Evolutionary conservation across 2,329 filamentous ascomycete species (phyloP), one percentile per base, ranked within the genome.

Genomic region (Fusarium equiseti): DNA sequence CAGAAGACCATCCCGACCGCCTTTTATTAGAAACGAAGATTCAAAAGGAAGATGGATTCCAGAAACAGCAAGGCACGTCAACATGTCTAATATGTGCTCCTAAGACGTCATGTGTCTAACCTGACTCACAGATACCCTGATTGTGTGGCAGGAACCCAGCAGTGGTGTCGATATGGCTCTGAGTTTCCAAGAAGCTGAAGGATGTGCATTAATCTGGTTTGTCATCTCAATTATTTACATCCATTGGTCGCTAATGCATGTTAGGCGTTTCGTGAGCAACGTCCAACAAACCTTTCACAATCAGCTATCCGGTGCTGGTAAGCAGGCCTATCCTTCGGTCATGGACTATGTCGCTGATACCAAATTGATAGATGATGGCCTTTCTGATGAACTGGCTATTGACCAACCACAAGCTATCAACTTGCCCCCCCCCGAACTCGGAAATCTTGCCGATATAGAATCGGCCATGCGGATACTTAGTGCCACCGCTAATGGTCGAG

Each of bases 161-260:
- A 96, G 91, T 82, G 92, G 92, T 63, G 90, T 95, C 59, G 96
- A 99, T 79, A 98, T 99, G 96, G 96, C 96, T 45, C 87, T 99
- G 70, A 98, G 95, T 79, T 99, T 99, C 77, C 96, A 99, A 81
- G 96, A 99, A 83, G 92, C 95, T 4, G 96, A 98, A 73, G 96
- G 95, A 48, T 99, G 96, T 81, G 89, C 92, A 22, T 86, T 90
- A 69, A 97, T 99, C 80, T 99, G 96, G 96, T 97, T 76, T 79
- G 83, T 79, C 40, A 44, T 16, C 45, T 53, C 10, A 24, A 38
- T 49, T 26, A 44, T 26, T 5, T 27, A 29, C 26, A n/a, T n/a
- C 18, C 24, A 57, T 45, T 5, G 8, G 8, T 53, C 22, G 57
- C 74, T 80, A 67, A 79, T 50, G 32, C 40, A 54, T 9, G 66